Conservation (phyloP, 257 asterid species). For the Phtheirospermum japonicum region DNA sequence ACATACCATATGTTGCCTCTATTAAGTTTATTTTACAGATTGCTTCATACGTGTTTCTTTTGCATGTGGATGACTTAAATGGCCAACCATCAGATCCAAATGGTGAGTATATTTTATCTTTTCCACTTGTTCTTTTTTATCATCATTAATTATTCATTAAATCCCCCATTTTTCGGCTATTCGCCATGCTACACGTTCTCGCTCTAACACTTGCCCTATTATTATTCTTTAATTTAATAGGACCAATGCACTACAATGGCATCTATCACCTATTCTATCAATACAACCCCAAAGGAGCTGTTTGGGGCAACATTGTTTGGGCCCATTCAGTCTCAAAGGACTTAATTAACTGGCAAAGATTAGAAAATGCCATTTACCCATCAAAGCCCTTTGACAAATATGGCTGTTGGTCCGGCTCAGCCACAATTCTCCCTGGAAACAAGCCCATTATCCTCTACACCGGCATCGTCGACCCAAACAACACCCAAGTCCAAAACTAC, state of each 20-base stretch:
- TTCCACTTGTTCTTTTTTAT: background rate
- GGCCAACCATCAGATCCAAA: constrained; percentile 37
- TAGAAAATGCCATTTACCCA: constrained; percentile 52
- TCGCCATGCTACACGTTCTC: background rate
- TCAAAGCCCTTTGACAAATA: constrained; percentile 56
- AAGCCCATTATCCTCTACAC: constrained; percentile 72
- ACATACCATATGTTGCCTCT: no score
- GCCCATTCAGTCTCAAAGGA: constrained; percentile 74
- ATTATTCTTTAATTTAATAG: constrained; percentile 31
- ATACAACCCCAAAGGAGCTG: constrained; percentile 69
- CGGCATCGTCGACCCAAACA: constrained; percentile 48
- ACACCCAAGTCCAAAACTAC: constrained; percentile 74
- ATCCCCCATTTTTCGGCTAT: background rate
- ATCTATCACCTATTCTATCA: constrained; percentile 73
- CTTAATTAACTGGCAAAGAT: constrained; percentile 53
- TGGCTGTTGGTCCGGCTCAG: constrained; percentile 92
- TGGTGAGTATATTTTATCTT: constrained; percentile 28
- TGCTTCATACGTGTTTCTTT: constrained; percentile 1
- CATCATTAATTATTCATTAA: background rate
- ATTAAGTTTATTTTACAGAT: constrained; percentile 11
- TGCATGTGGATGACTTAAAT: constrained; percentile 29
- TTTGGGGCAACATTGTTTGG: constrained; percentile 83
- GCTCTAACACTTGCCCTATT: background rate
- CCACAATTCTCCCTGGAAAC: constrained; percentile 63
- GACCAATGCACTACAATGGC: constrained; percentile 76